Evolutionary conservation across 78 protist genomes (phyloP), one percentile per base, ranked within the genome.

Genomic region (Anaeramoeba flamelloides): DNA sequence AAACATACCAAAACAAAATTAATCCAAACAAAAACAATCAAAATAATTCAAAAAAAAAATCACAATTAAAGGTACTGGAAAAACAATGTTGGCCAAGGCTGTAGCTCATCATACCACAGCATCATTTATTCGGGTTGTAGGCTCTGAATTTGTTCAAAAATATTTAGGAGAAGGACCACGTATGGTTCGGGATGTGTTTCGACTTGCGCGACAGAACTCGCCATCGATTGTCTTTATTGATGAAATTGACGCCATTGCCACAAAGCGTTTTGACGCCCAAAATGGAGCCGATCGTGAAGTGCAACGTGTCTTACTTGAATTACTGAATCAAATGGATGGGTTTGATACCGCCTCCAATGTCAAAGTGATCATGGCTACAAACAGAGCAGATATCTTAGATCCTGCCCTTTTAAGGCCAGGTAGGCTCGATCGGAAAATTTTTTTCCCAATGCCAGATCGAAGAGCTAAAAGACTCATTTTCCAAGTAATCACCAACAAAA

Each of bases 111-210:
- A 96, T 89, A 94, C 98, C 39, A 88, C 90, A 17, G 99, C 99
- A 1, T 77, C 99, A 0, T 97, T 95, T 77, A 93, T 94, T 76
- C 83, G 93, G 17, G 93, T 88, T 32, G 98, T 94, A 2, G 99
- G 99, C 36, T 95, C 99, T 2, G 99, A 98, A 83, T 98, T 98
- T 83, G 99, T 98, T n/a, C 99, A 98, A 84, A 98, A 98, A 86
- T 98, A 97, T 87, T 89, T 98, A 22, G 99, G 99, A 3, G 99
- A 98, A 79, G 99, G 99, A 69, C 99, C 99, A 4, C 90, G 99
- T 26, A 96, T 98, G 97, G 99, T 96, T 26, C 91, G 99, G 53
- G 99, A 96, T 78, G 98, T 96, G 36, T 96, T 96, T 88, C 91
- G 98, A 30, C 80, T 96, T 79, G 99, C 99, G 30, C n/a, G n/a